Conservation (phyloP, 2,329 filamentous ascomycete species). For the Incumbomyces lentus region DNA sequence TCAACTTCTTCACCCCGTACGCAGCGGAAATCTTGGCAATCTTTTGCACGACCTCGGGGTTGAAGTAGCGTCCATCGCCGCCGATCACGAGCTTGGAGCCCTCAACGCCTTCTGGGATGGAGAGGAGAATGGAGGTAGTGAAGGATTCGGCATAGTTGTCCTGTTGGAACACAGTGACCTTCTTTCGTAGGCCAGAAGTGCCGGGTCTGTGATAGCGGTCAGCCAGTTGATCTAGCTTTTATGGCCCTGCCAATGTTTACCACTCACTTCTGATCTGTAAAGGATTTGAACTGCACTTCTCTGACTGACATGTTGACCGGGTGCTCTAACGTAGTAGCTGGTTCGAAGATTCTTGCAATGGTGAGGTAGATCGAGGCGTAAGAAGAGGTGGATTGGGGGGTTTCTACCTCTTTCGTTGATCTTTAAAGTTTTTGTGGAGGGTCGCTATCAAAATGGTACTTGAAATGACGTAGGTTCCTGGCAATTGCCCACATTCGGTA, state of each 20-base stretch:
- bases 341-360: too few species aligned
- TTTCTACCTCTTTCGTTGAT: too few species aligned
- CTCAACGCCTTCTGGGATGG: slow-evolving; percentile 87
- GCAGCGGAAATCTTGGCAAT: slow-evolving; percentile 96
- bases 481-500: too few species aligned
- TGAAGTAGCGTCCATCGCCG: slow-evolving; percentile 94
- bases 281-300: slow-evolving; percentile 73
- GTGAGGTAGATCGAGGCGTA: too few species aligned
- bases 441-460: too few species aligned
- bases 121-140: slow-evolving; percentile 83
- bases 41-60: slow-evolving; percentile 89
- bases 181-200: slow-evolving; percentile 96
- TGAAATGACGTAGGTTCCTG: too few species aligned
- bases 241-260: slow-evolving; percentile 34
- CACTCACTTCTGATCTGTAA: slow-evolving; percentile 91
- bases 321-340: too few species aligned
- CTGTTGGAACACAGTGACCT: slow-evolving; percentile 95
- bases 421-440: too few species aligned
- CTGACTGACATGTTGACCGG: slow-evolving; percentile 34
- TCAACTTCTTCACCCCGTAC: slow-evolving; percentile 96
- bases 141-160: slow-evolving; percentile 94
- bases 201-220: slow-evolving; percentile 20
- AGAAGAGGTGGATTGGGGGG: too few species aligned
- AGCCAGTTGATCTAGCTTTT: not conserved
- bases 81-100: slow-evolving; percentile 90